These are phyloP conservation scores for Fraxinus albicans DNA, from an alignment of 305 asterid species.

Conservation along the genomic window DNA sequence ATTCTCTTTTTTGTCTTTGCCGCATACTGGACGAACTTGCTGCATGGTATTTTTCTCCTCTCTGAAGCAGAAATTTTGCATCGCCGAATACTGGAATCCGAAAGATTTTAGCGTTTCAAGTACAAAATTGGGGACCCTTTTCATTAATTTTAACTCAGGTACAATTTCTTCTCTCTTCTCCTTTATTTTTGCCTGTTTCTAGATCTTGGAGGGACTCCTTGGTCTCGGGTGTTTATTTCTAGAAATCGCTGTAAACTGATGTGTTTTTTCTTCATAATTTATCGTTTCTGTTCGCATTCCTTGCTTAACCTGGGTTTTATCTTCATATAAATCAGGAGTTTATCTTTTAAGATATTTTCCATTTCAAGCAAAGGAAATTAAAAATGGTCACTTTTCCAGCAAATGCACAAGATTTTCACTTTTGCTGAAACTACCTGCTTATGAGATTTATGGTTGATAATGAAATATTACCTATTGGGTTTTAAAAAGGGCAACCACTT, in stretches of 20 bases:
- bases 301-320: background rate
- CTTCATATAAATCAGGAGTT: background rate
- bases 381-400: background rate
- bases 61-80: background rate
- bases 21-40: slow-evolving; percentile 23
- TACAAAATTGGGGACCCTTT: background rate
- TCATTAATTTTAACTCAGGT: slow-evolving; percentile 16
- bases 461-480: background rate
- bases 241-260: slow-evolving; percentile 14
- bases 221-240: background rate
- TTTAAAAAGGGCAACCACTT: background rate
- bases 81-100: background rate
- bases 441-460: background rate
- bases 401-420: background rate
- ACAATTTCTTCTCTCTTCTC: background rate
- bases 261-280: background rate
- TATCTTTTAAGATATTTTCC: background rate
- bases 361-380: background rate
- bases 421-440: background rate
- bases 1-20: background rate
- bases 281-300: background rate
- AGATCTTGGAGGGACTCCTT: background rate
- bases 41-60: background rate
- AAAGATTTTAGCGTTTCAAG: background rate
- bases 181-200: background rate